Evolutionary conservation across 2,329 filamentous ascomycete genomes (phyloP), one percentile per base, ranked within the genome.

Genomic region (Sporothrix luriei): DNA sequence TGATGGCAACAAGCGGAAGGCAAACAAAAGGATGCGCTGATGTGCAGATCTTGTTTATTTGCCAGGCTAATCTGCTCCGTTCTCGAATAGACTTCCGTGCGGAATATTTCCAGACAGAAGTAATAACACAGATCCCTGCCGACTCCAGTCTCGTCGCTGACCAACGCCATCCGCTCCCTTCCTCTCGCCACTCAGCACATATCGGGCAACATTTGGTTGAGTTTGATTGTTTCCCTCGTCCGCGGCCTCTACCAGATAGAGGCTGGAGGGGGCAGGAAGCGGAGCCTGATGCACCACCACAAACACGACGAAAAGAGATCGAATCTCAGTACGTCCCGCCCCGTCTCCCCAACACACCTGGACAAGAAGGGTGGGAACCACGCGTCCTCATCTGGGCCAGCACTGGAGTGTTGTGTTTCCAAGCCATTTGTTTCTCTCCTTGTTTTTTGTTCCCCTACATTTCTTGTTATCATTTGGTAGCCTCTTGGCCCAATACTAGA

Each of bases 41-140:
- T 19, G 29, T 59, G 33, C 21, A 19, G 21, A 59, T 59, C 55
- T 59, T 59, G 55, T 40, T 59, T 59, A 40, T 59, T 57, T 40
- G 55, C 55, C 21, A 59, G 55, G 55, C 55, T 59, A 59, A 59
- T 59, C 19, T 40, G 21, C 55, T 40, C 29, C 29, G 21, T 21
- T 29, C 55, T 59, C 29, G 19, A 59, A 21, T 33, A 59, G 55
- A 13, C 29, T 13, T 59, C 7, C 55, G n/a, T 57, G 55, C 33
- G 55, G 55, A 59, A 59, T 59, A 59, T 59, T 21, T 59, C 33
- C 14, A 54, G 51, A 33, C 55, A 10, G 55, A 33, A 11, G 16
- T 19, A 59, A 59, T 40, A 59, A 40, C 29, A 59, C 55, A 59
- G 33, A 40, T 59, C 33, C n/a, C 55, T 16, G 24, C 24, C 13